These are phyloP conservation scores for Fusarium sp. DNA, from an alignment of 2,329 filamentous ascomycete species.

Conservation along the genomic window DNA sequence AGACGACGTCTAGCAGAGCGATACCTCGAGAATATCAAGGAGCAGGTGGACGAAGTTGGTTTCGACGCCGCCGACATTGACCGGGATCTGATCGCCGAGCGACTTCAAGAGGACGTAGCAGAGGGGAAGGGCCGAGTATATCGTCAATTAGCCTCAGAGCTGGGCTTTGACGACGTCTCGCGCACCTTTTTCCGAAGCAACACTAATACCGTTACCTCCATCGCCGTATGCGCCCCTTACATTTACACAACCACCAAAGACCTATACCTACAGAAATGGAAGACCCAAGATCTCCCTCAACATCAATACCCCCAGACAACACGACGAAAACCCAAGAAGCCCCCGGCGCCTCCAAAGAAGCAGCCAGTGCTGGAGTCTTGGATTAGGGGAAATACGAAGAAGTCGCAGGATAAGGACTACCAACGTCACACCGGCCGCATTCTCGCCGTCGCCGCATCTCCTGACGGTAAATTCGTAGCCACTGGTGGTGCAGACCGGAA, in stretches of 20 bases:
- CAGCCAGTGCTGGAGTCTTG: constrained; percentile 74
- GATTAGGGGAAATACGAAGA: constrained; percentile 72
- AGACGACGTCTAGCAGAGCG: constrained; percentile 88
- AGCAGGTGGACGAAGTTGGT: constrained; percentile 82
- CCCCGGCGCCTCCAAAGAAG: constrained; percentile 69
- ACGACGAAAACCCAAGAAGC: constrained; percentile 70
- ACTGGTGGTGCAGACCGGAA: constrained; percentile 89
- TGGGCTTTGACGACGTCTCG: constrained; percentile 76
- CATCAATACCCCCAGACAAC: constrained; percentile 72
- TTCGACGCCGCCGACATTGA: constrained; percentile 97
- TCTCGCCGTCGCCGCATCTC: constrained; percentile 85
- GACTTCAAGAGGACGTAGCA: constrained; percentile 90
- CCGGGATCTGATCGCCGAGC: constrained; percentile 89
- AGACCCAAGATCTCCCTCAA: constrained; percentile 75
- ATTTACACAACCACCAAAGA: constrained; percentile 93
- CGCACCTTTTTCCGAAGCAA: constrained; percentile 84
- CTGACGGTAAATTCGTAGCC: constrained; percentile 90
- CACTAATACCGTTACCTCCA: constrained; percentile 80
- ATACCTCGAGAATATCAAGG: constrained; percentile 90
- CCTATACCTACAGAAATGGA: constrained; percentile 88
- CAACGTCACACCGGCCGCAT: constrained; percentile 86
- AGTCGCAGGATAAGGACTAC: constrained; percentile 73
- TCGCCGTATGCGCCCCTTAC: constrained; percentile 83
- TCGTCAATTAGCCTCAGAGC: constrained; percentile 78
- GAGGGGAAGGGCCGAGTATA: constrained; percentile 93